Evolutionary conservation across 2,329 filamentous ascomycete species (phyloP).

Genomic region (Aspergillus proliferans): DNA sequence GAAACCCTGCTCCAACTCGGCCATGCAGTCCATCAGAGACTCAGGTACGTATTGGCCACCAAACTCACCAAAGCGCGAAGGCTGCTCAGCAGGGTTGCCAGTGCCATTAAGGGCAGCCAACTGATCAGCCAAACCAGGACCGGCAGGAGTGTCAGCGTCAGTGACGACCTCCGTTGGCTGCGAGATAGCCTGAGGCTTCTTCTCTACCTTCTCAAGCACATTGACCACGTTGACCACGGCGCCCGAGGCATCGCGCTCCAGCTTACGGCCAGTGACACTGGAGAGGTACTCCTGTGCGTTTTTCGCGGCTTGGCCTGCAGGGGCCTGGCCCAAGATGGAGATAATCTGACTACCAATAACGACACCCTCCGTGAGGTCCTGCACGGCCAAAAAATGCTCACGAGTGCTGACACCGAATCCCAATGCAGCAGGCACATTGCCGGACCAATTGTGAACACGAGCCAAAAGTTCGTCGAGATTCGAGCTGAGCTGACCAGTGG

Average conservation of each 20-base stretch:
- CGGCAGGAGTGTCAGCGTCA: constrained; percentile 49
- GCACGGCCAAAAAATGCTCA: constrained; percentile 85
- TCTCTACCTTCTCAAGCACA: constrained; percentile 61
- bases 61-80: constrained; percentile 87
- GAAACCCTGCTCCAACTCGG: constrained; percentile 86
- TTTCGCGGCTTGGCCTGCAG: constrained; percentile 59
- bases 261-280: constrained; percentile 57
- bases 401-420: constrained; percentile 94
- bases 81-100: constrained; percentile 54
- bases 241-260: constrained; percentile 40
- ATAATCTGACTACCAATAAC: constrained; percentile 97
- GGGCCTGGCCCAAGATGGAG: constrained; percentile 65
- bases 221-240: constrained; percentile 59
- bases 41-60: constrained; percentile 97
- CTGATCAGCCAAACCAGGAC: constrained; percentile 70
- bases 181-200: constrained; percentile 41
- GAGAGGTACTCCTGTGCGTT: constrained; percentile 83
- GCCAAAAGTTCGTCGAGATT: constrained; percentile 74
- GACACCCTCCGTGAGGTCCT: constrained; percentile 80
- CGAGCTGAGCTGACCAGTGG: constrained; percentile 72
- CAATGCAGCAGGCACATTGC: constrained; percentile 81
- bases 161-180: constrained; percentile 60
- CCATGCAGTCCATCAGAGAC: constrained; percentile 93
- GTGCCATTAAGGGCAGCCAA: constrained; percentile 71
- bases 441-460: constrained; percentile 86